phyloP scores from a whole-genome alignment of 441 rosid species.

The Flueggea neowawraea region DNA sequence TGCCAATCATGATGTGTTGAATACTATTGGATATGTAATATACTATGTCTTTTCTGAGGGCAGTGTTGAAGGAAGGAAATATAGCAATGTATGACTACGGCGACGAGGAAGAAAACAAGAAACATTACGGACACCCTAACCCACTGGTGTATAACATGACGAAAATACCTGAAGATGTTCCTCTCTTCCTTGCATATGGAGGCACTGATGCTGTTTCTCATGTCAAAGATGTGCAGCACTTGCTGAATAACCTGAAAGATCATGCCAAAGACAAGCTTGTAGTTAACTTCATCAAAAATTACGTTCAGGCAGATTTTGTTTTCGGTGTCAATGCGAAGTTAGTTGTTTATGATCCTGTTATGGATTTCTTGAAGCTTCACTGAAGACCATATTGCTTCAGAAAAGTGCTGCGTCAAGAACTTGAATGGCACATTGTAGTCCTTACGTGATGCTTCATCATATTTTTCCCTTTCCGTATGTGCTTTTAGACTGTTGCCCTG shows the following conservation, averaged over 20 bases:
- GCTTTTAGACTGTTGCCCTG: too few relatives aligned
- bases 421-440: too few relatives aligned
- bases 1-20: too few relatives aligned
- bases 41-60: not conserved
- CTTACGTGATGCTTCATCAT: too few relatives aligned
- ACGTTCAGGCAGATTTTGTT: constrained; percentile 76
- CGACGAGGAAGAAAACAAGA: constrained; percentile 26
- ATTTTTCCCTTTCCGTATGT: too few relatives aligned
- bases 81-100: constrained; percentile 37
- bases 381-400: constrained; percentile 1
- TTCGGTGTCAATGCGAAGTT: constrained; percentile 75
- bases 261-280: constrained; percentile 54
- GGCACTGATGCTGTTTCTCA: constrained; percentile 55
- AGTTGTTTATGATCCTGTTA: constrained; percentile 38
- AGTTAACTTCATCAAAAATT: constrained; percentile 48
- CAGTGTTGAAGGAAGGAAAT: constrained; percentile 39
- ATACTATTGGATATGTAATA: not conserved
- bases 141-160: constrained; percentile 46
- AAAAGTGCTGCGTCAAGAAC: too few relatives aligned
- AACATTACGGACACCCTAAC: constrained; percentile 37
- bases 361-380: constrained; percentile 15
- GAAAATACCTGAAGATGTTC: constrained; percentile 55
- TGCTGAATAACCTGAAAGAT: constrained; percentile 55
- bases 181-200: constrained; percentile 66
- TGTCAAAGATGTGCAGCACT: constrained; percentile 44